A percentile compares a stretch with the other conserved stretches of the same genome.
phyloP scores from a whole-genome alignment of 78 protist genomes.

The Diacronema lutheri region DNA sequence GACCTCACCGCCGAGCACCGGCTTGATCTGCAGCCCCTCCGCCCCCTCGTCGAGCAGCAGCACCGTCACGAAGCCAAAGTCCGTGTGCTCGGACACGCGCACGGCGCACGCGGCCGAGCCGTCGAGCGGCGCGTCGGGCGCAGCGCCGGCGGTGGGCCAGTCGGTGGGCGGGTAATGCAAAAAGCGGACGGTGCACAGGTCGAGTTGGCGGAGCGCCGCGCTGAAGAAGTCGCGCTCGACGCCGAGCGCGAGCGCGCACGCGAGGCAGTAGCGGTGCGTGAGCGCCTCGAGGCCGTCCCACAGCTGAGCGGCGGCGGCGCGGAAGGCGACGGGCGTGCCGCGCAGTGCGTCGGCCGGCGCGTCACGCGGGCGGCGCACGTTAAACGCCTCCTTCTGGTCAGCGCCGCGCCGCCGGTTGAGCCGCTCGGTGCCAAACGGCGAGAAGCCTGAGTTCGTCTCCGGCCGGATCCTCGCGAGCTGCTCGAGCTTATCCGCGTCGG shows the following conservation, averaged over 20 bases:
- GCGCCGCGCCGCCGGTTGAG: background rate
- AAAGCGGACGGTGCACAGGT: slow-evolving; percentile 12
- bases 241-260: background rate
- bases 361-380: background rate
- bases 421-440: background rate
- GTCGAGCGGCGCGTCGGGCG: background rate
- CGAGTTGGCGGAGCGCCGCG: background rate
- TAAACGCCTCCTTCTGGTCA: slow-evolving; percentile 12
- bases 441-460: background rate
- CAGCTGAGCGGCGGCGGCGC: background rate
- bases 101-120: background rate
- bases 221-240: background rate
- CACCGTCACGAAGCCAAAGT: background rate
- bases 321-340: background rate
- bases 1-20: background rate
- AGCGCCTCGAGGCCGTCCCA: background rate
- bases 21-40: background rate
- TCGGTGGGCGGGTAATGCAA: slow-evolving; percentile 25
- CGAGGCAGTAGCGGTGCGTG: background rate
- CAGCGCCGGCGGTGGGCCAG: background rate
- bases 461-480: background rate
- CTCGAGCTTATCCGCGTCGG: slow-evolving; percentile 1
- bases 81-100: slow-evolving; percentile 17
- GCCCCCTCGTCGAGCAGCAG: background rate
- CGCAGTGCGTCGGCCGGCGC: background rate